These are phyloP conservation scores for Eucalyptus curtisii DNA, from an alignment of 345 rosid genomes.

Conservation along the genomic window DNA sequence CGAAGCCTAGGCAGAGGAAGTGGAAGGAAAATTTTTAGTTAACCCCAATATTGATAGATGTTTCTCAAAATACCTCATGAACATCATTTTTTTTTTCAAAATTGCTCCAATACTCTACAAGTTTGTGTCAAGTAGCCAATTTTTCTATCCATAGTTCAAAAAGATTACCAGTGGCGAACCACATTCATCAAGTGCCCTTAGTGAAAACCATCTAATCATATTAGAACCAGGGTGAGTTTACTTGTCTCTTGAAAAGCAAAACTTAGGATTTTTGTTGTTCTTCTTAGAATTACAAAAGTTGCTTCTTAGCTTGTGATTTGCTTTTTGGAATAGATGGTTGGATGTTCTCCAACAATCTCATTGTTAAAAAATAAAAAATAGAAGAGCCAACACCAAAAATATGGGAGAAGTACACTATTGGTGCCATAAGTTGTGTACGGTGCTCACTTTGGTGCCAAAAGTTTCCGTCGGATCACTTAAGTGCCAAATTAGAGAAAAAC, in stretches of 20 bases:
- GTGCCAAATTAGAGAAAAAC: no score
- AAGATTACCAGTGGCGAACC: background rate
- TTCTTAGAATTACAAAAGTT: background rate
- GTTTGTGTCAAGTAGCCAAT: background rate
- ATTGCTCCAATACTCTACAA: background rate
- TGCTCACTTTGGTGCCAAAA: no score
- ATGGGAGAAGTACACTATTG: no score
- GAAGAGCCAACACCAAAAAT: background rate
- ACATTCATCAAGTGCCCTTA: background rate
- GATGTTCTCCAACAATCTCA: background rate
- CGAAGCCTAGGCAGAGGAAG: background rate
- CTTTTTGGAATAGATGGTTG: background rate
- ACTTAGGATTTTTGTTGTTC: background rate
- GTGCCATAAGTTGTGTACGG: no score
- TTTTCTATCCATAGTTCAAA: no score
- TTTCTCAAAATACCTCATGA: background rate
- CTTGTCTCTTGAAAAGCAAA: background rate
- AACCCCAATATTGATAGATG: background rate
- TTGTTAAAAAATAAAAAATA: background rate
- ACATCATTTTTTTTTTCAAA: background rate
- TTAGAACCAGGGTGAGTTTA: background rate
- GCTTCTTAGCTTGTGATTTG: background rate
- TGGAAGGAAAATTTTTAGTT: background rate
- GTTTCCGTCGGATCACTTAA: no score
- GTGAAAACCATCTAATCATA: background rate